These are phyloP conservation scores for Phaseolus lunatus DNA, from an alignment of 306 rosid species.

Conservation along the genomic window DNA sequence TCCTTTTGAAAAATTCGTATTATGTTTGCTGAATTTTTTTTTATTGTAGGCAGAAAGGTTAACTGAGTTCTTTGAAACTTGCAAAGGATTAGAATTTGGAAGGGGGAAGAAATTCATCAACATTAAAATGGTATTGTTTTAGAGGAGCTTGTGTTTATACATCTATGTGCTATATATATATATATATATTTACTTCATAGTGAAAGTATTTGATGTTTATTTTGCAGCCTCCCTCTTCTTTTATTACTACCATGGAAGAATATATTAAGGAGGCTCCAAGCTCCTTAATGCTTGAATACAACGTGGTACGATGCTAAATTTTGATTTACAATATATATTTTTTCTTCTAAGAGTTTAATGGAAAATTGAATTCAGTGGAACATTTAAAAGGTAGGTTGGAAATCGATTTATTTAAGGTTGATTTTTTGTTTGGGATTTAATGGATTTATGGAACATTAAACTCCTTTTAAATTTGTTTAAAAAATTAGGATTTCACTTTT, in stretches of 20 bases:
- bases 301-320: slow-evolving; percentile 41
- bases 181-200: background rate
- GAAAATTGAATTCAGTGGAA: background rate
- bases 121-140: slow-evolving; percentile 69
- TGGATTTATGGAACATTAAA: no score
- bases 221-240: slow-evolving; percentile 85
- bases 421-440: no score
- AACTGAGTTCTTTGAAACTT: slow-evolving; percentile 75
- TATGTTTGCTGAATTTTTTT: slow-evolving; percentile 5
- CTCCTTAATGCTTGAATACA: slow-evolving; percentile 43
- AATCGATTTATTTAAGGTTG: no score
- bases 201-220: slow-evolving; percentile 22
- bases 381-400: background rate
- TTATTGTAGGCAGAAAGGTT: slow-evolving; percentile 73
- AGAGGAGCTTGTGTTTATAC: background rate
- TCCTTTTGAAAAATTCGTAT: background rate
- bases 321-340: background rate
- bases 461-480: no score
- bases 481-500: no score
- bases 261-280: slow-evolving; percentile 81
- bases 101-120: slow-evolving; percentile 77
- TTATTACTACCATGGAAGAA: slow-evolving; percentile 85
- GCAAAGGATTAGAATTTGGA: slow-evolving; percentile 74
- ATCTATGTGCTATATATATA: background rate
- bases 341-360: background rate